Evolutionary conservation across 2,329 filamentous ascomycete species (phyloP).

Genomic region (Arthrobotrys megalospora): DNA sequence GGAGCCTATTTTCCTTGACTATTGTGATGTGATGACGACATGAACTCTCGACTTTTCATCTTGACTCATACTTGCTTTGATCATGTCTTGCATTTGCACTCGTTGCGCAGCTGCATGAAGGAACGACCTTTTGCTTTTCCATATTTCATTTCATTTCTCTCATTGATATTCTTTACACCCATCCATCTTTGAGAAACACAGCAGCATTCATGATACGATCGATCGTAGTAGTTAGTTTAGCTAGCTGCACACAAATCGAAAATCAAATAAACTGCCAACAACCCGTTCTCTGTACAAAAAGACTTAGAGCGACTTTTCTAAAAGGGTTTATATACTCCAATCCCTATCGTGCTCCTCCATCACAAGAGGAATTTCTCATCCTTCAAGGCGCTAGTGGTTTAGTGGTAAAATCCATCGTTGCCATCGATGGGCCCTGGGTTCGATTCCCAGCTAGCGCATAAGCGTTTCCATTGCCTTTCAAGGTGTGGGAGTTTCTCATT

Average conservation of each 20-base stretch:
- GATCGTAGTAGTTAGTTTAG: background rate
- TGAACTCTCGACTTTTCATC: too few species aligned
- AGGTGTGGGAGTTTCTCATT: background rate
- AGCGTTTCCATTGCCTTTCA: slow-evolving; percentile 17
- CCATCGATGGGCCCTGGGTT: slow-evolving; percentile 72
- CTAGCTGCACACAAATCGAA: background rate
- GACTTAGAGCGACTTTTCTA: too few species aligned
- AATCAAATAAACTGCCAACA: too few species aligned
- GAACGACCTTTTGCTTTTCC: too few species aligned
- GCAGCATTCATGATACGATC: background rate
- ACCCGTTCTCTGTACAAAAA: too few species aligned
- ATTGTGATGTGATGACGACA: background rate
- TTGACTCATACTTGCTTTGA: too few species aligned
- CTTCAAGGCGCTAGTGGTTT: slow-evolving; percentile 68
- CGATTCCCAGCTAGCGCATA: slow-evolving; percentile 66
- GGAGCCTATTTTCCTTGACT: too few species aligned
- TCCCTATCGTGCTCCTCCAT: background rate
- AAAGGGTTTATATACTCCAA: slow-evolving; percentile 23
- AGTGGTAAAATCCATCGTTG: slow-evolving; percentile 73
- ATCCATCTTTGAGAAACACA: background rate
- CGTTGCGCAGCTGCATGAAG: too few species aligned
- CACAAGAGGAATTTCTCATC: background rate
- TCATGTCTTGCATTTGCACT: background rate
- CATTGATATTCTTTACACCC: slow-evolving; percentile 4
- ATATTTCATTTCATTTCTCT: slow-evolving; percentile 1